Percentiles rank a stretch among this genome's conserved stretches.
phyloP scores from a whole-genome alignment of 495 filamentous ascomycete species.

The Penicillium bialowiezense region DNA sequence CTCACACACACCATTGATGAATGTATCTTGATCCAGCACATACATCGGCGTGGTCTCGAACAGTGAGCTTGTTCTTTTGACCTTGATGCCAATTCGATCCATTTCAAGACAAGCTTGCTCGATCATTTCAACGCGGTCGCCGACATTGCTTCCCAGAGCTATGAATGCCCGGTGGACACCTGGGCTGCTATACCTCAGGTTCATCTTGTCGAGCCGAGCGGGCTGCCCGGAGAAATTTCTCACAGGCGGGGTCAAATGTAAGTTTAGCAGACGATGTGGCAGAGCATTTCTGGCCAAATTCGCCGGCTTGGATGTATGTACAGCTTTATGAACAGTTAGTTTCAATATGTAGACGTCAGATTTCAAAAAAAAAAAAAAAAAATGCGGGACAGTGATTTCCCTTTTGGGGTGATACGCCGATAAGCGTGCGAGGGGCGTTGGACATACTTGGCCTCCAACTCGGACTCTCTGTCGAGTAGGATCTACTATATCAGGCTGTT shows the following conservation, averaged over 20 bases:
- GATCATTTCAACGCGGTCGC: conserved; percentile 79
- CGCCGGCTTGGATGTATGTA: not conserved
- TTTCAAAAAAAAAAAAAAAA: not conserved
- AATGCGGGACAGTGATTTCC: conserved; percentile 11
- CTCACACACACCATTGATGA: conserved; percentile 93
- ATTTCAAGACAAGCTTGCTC: conserved; percentile 78
- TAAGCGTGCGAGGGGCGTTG: conserved; percentile 4
- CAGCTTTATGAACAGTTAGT: not conserved
- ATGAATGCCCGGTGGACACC: conserved; percentile 64
- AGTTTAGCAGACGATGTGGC: not conserved
- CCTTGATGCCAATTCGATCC: conserved; percentile 63
- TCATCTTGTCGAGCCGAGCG: conserved; percentile 24
- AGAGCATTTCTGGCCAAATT: conserved; percentile 6
- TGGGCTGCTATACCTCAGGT: conserved; percentile 12
- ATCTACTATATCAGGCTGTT: not conserved
- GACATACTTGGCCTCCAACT: not conserved
- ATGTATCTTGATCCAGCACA: conserved; percentile 79
- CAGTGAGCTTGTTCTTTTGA: conserved; percentile 78
- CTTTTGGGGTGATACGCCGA: conserved; percentile 10
- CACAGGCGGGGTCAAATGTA: conserved; percentile 10
- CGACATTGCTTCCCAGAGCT: conserved; percentile 90
- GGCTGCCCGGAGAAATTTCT: conserved; percentile 22
- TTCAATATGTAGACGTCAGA: not conserved
- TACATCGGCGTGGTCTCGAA: conserved; percentile 99
- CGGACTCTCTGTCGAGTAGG: not conserved